These are phyloP conservation scores for Alternaria tenuissima DNA, from an alignment of 2,329 filamentous ascomycete species.

Conservation along the genomic window DNA sequence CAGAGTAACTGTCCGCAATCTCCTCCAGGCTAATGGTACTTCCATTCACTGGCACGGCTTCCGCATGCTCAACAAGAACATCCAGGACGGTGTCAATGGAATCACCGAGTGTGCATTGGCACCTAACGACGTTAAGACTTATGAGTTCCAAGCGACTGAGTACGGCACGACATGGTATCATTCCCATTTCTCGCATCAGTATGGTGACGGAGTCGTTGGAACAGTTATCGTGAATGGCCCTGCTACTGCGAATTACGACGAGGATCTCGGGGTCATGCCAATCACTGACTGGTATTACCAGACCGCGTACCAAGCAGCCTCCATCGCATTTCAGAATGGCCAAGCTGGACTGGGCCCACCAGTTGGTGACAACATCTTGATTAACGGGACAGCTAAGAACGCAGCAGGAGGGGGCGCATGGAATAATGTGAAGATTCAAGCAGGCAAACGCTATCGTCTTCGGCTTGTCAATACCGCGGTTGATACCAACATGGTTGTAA, in stretches of 20 bases:
- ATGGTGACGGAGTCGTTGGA: constrained; percentile 54
- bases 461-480: constrained; percentile 64
- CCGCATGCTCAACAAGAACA: constrained; percentile 62
- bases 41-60: constrained; percentile 71
- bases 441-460: constrained; percentile 62
- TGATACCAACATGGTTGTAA: constrained; percentile 35
- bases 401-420: constrained; percentile 47
- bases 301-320: constrained; percentile 40
- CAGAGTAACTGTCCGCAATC: constrained; percentile 62
- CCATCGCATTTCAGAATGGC: constrained; percentile 31
- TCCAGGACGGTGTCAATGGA: constrained; percentile 63
- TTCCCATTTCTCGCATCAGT: constrained; percentile 54
- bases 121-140: constrained; percentile 56
- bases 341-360: constrained; percentile 38
- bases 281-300: constrained; percentile 55
- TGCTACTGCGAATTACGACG: constrained; percentile 42
- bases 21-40: constrained; percentile 64
- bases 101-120: constrained; percentile 55
- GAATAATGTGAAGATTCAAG: constrained; percentile 37
- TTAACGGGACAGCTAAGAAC: constrained; percentile 65
- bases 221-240: constrained; percentile 42
- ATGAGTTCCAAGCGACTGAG: constrained; percentile 41
- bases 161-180: constrained; percentile 52
- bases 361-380: constrained; percentile 55
- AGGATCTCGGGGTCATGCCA: constrained; percentile 37